Conservation (phyloP, 1,284 basidiomycete species). For the Chiua sp. region DNA sequence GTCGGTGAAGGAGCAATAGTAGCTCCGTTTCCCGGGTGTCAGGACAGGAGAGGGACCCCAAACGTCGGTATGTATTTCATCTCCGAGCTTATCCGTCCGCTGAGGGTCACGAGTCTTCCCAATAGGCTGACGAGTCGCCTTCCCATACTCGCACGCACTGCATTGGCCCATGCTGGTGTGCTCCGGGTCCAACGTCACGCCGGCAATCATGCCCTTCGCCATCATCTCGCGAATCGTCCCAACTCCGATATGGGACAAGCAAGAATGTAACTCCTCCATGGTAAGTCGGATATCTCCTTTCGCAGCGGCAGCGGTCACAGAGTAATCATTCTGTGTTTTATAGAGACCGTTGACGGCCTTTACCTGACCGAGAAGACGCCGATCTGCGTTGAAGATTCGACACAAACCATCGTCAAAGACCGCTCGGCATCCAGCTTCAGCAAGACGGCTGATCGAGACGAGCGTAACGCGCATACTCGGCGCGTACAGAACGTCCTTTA, state of each 20-base stretch:
- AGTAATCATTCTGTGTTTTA: background rate
- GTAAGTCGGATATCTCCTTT: too few relatives aligned
- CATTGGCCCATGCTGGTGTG: slow-evolving; percentile 16
- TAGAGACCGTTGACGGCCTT: background rate
- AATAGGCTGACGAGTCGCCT: background rate
- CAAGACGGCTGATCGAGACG: slow-evolving; percentile 40
- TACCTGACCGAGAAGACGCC: background rate
- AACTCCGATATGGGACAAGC: background rate
- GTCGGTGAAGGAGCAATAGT: background rate
- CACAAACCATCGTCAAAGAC: slow-evolving; percentile 22
- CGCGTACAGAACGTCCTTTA: slow-evolving; percentile 38
- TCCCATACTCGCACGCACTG: slow-evolving; percentile 1
- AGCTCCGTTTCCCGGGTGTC: slow-evolving; percentile 12
- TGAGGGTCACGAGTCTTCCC: background rate
- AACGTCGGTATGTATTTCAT: slow-evolving; percentile 4
- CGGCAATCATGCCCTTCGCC: background rate
- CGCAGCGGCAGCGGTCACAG: too few relatives aligned
- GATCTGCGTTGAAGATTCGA: background rate
- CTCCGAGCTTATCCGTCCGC: background rate
- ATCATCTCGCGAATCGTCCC: slow-evolving; percentile 1
- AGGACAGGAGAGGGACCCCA: slow-evolving; percentile 35
- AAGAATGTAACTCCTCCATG: too few relatives aligned
- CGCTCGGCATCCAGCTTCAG: slow-evolving; percentile 32
- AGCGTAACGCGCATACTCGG: slow-evolving; percentile 41
- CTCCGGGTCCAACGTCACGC: background rate